Conservation (phyloP, 2,329 filamentous ascomycete genomes). For the Talaromyces amestolkiae region DNA sequence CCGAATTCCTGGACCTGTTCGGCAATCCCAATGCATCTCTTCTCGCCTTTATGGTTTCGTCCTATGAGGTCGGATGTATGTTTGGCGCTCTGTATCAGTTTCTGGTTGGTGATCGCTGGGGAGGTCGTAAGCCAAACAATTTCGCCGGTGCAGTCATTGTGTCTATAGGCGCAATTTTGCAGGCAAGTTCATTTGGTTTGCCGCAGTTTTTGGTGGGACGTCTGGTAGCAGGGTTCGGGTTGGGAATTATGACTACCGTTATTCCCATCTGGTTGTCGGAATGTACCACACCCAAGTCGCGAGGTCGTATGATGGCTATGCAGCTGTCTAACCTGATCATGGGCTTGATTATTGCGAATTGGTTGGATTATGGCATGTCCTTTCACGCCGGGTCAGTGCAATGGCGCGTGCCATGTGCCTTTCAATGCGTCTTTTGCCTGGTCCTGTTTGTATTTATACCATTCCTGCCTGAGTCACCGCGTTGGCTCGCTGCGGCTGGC, state of each 20-base stretch:
- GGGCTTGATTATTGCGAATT: slow-evolving; percentile 30
- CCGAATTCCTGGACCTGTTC: slow-evolving; percentile 20
- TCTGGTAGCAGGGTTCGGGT: slow-evolving; percentile 26
- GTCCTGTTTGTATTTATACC: slow-evolving; percentile 23
- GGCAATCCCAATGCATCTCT: slow-evolving; percentile 25
- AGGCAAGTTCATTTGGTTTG: slow-evolving; percentile 23
- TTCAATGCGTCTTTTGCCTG: slow-evolving; percentile 26
- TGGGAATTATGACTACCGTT: slow-evolving; percentile 27
- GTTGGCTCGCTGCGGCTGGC: slow-evolving; percentile 25
- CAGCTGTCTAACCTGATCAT: slow-evolving; percentile 26
- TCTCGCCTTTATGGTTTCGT: slow-evolving; percentile 25
- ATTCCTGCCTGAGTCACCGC: slow-evolving; percentile 27
- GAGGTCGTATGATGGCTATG: slow-evolving; percentile 48
- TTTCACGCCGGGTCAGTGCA: slow-evolving; percentile 23
- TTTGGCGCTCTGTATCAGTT: slow-evolving; percentile 30
- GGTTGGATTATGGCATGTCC: slow-evolving; percentile 31
- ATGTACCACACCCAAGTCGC: slow-evolving; percentile 33
- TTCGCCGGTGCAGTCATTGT: slow-evolving; percentile 36
- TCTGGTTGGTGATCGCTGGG: slow-evolving; percentile 38
- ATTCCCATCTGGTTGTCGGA: slow-evolving; percentile 28
- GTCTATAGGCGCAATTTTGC: slow-evolving; percentile 26
- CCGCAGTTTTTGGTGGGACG: slow-evolving; percentile 27
- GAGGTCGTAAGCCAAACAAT: slow-evolving; percentile 45
- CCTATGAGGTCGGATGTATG: slow-evolving; percentile 30
- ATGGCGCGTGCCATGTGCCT: slow-evolving; percentile 27